phyloP scores from a whole-genome alignment of 202 grass and related monocot species.

The Panicum virgatum region DNA sequence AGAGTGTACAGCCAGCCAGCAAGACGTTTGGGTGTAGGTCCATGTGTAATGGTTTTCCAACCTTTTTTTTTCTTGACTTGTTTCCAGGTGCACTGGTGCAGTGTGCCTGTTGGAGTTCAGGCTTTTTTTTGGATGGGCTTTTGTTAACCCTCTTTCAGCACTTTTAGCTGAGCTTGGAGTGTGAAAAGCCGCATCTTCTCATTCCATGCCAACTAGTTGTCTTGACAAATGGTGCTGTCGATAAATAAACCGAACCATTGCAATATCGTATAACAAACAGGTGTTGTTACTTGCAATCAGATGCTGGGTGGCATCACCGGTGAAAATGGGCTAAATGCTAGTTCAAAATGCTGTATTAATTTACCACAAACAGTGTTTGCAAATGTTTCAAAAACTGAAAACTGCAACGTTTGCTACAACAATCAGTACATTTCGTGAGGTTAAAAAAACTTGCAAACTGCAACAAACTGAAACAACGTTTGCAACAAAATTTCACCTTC shows the following conservation, averaged over 20 bases:
- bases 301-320: not conserved
- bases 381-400: too few relatives aligned
- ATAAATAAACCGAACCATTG: not conserved
- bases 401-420: not conserved
- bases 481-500: too few relatives aligned
- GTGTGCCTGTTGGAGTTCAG: not conserved
- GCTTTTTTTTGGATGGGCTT: constrained; percentile 14
- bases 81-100: not conserved
- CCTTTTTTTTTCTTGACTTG: not conserved
- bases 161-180: not conserved
- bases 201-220: not conserved
- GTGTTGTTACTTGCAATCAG: not conserved
- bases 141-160: not conserved
- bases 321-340: not conserved
- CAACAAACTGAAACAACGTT: too few relatives aligned
- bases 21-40: not conserved
- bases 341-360: not conserved
- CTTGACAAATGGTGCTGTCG: not conserved
- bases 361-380: not conserved
- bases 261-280: not conserved
- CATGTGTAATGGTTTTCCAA: not conserved
- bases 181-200: not conserved
- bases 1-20: not conserved
- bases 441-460: too few relatives aligned
- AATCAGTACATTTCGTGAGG: too few relatives aligned